Evolutionary conservation across 129 eudicot genomes (phyloP).

Genomic region (Tanacetum coccineum): DNA sequence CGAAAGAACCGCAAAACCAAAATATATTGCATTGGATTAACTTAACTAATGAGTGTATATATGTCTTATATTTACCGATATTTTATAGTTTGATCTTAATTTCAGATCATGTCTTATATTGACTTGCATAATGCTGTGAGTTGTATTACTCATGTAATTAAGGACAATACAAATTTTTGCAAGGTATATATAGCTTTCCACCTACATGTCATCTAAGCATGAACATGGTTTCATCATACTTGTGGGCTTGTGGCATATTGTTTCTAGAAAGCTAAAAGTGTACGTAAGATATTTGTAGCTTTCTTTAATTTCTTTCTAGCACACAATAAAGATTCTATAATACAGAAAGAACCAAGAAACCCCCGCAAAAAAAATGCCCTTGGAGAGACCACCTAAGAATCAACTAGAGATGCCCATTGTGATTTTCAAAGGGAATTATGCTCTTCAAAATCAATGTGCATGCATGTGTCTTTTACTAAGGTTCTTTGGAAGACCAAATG

Average conservation of each 20-base stretch:
- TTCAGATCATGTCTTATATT: neutral
- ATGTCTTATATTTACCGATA: too few relatives aligned
- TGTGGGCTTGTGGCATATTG: neutral
- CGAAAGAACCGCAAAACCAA: too few relatives aligned
- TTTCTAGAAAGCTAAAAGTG: constrained; percentile 8
- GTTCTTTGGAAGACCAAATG: constrained; percentile 25
- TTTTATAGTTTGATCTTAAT: neutral
- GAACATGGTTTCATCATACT: constrained; percentile 1
- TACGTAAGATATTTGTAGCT: neutral
- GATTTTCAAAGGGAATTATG: constrained; percentile 26
- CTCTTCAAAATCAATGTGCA: constrained; percentile 32
- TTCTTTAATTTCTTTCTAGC: constrained; percentile 5
- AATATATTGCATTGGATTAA: too few relatives aligned
- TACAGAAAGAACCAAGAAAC: constrained; percentile 25
- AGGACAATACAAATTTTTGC: neutral
- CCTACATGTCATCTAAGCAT: neutral
- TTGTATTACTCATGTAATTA: too few relatives aligned
- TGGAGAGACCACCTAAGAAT: constrained; percentile 23
- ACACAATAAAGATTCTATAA: constrained; percentile 13
- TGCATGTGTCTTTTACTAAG: constrained; percentile 29
- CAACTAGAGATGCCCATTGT: constrained; percentile 19
- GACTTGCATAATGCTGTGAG: neutral
- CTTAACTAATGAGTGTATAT: too few relatives aligned
- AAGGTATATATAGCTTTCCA: neutral
- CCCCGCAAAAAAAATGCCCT: constrained; percentile 23